Conservation (phyloP, 2,329 filamentous ascomycete genomes). For the Madurella mycetomatis region DNA sequence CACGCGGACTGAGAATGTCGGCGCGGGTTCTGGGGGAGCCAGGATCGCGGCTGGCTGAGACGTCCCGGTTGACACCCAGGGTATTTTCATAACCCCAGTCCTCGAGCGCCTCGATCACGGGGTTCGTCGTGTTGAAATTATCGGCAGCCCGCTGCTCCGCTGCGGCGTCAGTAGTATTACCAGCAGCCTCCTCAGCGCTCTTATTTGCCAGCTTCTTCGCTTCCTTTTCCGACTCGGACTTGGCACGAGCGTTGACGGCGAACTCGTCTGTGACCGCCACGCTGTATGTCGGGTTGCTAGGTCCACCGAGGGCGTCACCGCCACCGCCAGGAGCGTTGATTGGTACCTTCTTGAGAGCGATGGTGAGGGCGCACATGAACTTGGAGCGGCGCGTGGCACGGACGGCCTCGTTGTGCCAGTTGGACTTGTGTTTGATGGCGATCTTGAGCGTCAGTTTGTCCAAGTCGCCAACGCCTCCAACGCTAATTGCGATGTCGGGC, state of each 20-base stretch:
- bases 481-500: conserved; percentile 72
- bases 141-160: conserved; percentile 43
- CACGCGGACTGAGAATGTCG: conserved; percentile 26
- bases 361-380: conserved; percentile 90
- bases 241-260: conserved; percentile 60
- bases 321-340: conserved; percentile 79
- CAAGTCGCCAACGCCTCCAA: conserved; percentile 75
- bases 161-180: conserved; percentile 25
- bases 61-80: conserved; percentile 28
- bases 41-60: conserved; percentile 33
- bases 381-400: conserved; percentile 81
- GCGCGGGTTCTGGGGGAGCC: conserved; percentile 29
- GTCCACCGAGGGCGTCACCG: conserved; percentile 54
- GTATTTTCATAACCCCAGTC: conserved; percentile 39
- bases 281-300: conserved; percentile 75
- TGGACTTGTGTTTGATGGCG: conserved; percentile 86
- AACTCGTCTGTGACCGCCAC: conserved; percentile 68
- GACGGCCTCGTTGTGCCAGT: conserved; percentile 83
- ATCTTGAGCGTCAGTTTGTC: conserved; percentile 82
- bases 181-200: conserved; percentile 7
- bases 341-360: conserved; percentile 80
- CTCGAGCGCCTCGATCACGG: conserved; percentile 32
- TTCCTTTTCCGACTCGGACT: conserved; percentile 57
- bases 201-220: conserved; percentile 31
- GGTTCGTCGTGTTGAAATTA: conserved; percentile 40